These are phyloP conservation scores for Mycena pura DNA, from an alignment of 768 basidiomycete genomes.

Conservation along the genomic window DNA sequence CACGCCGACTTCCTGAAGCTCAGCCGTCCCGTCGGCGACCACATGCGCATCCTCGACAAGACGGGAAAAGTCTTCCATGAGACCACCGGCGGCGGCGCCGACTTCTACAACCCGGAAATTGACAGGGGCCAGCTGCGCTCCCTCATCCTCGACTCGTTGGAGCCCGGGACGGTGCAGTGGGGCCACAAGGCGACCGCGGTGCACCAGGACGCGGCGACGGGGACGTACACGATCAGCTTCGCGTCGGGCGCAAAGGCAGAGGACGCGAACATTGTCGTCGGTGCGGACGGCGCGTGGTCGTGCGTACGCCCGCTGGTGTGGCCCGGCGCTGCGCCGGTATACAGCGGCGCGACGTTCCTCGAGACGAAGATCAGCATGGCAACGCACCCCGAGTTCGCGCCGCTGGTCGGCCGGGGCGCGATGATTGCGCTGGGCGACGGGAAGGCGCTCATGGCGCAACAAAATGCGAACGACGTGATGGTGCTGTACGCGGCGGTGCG, in stretches of 20 bases:
- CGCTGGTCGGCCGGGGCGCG: conserved; percentile 32
- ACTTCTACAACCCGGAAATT: conserved; percentile 22
- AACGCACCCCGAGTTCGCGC: conserved; percentile 21
- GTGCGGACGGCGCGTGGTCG: conserved; percentile 33
- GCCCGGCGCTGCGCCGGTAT: conserved; percentile 32
- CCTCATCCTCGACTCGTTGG: conserved; percentile 30
- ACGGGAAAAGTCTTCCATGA: conserved; percentile 9
- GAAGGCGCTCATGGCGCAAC: conserved; percentile 39
- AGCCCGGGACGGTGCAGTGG: conserved; percentile 19
- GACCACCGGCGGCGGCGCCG: neutral
- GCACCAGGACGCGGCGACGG: neutral
- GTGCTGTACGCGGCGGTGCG: conserved; percentile 30
- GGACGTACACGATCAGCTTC: conserved; percentile 11
- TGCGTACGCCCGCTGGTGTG: conserved; percentile 38
- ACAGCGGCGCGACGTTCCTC: conserved; percentile 32
- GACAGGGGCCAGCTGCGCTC: conserved; percentile 23
- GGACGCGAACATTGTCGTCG: conserved; percentile 5
- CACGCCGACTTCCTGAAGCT: conserved; percentile 26
- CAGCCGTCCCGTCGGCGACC: conserved; percentile 16
- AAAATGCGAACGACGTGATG: conserved; percentile 35
- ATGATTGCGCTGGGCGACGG: conserved; percentile 32
- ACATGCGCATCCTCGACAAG: conserved; percentile 13
- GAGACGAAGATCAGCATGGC: conserved; percentile 14
- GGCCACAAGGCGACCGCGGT: conserved; percentile 14
- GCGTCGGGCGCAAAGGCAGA: conserved; percentile 29